Base-by-base conservation (phyloP, 1,139 yeast species). In the Candida sanyaensis region DNA sequence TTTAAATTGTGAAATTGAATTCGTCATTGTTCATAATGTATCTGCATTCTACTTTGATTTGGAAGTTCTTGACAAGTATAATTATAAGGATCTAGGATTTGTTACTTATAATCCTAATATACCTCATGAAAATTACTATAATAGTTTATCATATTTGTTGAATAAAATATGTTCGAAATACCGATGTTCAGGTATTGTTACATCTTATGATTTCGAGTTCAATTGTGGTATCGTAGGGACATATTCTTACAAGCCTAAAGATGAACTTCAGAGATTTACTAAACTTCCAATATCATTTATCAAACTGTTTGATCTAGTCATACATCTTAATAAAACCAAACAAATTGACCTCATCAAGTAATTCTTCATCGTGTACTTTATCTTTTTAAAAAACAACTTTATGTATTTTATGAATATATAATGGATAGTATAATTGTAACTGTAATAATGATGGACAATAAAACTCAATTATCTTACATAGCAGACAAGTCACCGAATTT, bases 401-500 rank as follows among this genome's bases (percentile, higher is more conserved):
- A 39, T 38, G 33, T 21, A 38, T 38, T 29, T 24, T 26, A 12
- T 26, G 27, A 10, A 39, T 36, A 26, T 39, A 36, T 36, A 36
- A 36, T 36, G 36, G 21, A 32, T 13, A 36, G n/a, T 36, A 36
- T 32, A 17, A 32, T 13, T 23, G 11, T 11, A 36, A 32, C 17
- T 23, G 11, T 11, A 36, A 32, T 21, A 24, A 36, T 36, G 21
- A 24, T 17, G 23, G 23, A 12, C 9, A 24, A 36, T 36, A 27
- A 24, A 27, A 23, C n/a, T 40, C 34, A 42, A 38, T 39, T 11
- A 17, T 29, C 37, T 44, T 83, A 92, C 97, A 92, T 91, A 72
- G 89, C 90, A 65, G 93, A 88, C 77, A 91, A 83, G 73, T 88
- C 90, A 71, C 97, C 97, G 73, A 91, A 92, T 83, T 90, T 92